Evolutionary conservation across 2,329 filamentous ascomycete genomes (phyloP), one percentile per base, ranked within the genome.

Genomic region (Paraphoma chrysanthemicola): DNA sequence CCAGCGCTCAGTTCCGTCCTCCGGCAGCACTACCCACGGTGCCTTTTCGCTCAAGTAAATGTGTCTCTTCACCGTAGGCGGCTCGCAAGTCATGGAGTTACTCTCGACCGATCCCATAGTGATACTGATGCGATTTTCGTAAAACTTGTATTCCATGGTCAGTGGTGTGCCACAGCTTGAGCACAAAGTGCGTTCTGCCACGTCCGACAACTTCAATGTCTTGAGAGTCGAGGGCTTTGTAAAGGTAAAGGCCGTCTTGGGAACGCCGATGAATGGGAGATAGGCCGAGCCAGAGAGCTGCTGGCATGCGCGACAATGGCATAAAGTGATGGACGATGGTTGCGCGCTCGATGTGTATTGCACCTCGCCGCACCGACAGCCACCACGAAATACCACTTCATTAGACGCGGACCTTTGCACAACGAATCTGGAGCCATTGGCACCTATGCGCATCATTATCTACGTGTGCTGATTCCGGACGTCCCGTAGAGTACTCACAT

Each of bases 221-320:
- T 69, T 76, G 14, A 72, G 66, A 0, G 69, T 73, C 18, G 73
- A 55, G 9, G 62, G 50, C 23, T 60, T 52, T 44, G 70, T 72
- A 49, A 75, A 80, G 9, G 65, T 73, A 42, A 84, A 58, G 28
- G 71, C 58, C 7, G 62, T 53, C 38, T 56, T 58, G 0, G 75
- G 67, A 41, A 83, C 77, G 8, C 71, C 56, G 7, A 74, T 71
- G 57, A 81, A 84, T 3, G 78, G 73, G 36, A 82, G 69, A 54
- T 76, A 84, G 1, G 77, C 77, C 3, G 76, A 78, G 11, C 82
- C 81, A 2, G 81, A 79, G 39, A 82, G 57, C 62, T 80, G 79
- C 54, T 81, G 80, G 59, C 82, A 85, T 41, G 77, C 78, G n/a
- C 67, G 69, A 62, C 82, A 85, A 64, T 83, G 77, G 66, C 82